Evolutionary conservation across 331 rosid species (phyloP).

Genomic region (Rosa hybrid): DNA sequence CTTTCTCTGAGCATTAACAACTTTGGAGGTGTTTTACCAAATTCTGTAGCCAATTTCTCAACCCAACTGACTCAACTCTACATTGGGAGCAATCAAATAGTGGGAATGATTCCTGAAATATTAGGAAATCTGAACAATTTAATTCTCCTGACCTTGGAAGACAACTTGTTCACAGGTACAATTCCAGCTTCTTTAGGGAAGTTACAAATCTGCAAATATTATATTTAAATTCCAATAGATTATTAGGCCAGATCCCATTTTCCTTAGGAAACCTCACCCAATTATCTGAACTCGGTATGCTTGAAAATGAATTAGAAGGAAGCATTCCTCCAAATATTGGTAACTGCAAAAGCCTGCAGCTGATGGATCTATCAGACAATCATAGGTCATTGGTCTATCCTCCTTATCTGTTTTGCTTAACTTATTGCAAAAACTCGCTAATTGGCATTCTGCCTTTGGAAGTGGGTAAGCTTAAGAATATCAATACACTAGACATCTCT

Average conservation of each 20-base stretch:
- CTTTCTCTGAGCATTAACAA: conserved; percentile 17
- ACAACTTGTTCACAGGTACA: conserved; percentile 29
- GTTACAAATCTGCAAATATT: conserved; percentile 32
- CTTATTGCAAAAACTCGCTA: conserved; percentile 23
- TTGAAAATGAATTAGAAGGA: conserved; percentile 34
- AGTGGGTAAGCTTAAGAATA: conserved; percentile 21
- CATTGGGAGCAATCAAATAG: conserved; percentile 34
- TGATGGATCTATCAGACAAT: conserved; percentile 10
- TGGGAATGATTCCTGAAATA: conserved; percentile 31
- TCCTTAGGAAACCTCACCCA: conserved; percentile 44
- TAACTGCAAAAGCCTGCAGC: conserved; percentile 19
- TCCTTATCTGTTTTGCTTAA: conserved; percentile 21
- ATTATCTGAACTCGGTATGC: neutral
- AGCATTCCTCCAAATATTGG: conserved; percentile 30
- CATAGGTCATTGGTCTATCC: conserved; percentile 6
- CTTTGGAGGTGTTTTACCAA: conserved; percentile 39
- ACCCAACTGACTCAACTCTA: too few species aligned
- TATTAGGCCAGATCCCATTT: conserved; percentile 38
- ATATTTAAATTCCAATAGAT: conserved; percentile 23
- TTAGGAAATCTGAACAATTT: conserved; percentile 29
- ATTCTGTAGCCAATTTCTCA: conserved; percentile 34
- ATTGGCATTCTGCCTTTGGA: conserved; percentile 14
- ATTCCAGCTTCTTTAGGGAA: conserved; percentile 43
- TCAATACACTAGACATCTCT: conserved; percentile 28
- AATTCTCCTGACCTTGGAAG: conserved; percentile 13